Evolutionary conservation across 2,329 filamentous ascomycete species (phyloP).

Genomic region (Aspergillus ochraceus): DNA sequence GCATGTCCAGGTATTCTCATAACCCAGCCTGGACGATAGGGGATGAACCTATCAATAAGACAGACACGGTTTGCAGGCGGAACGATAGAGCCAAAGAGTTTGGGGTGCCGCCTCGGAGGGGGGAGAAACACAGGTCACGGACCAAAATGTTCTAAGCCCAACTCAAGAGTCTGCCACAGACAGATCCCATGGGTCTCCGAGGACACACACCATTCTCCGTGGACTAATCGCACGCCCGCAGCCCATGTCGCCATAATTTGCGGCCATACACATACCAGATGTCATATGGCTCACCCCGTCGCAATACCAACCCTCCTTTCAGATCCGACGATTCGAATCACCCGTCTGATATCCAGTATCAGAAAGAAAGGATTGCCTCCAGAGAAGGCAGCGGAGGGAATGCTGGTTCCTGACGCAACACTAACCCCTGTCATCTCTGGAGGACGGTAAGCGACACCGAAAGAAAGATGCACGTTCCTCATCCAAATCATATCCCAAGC

Average conservation of each 20-base stretch:
- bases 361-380: constrained; percentile 33
- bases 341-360: constrained; percentile 44
- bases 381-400: constrained; percentile 27
- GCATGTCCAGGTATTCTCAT: constrained; percentile 37
- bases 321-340: constrained; percentile 19
- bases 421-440: background rate
- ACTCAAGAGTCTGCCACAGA: constrained; percentile 32
- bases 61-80: background rate
- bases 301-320: constrained; percentile 14
- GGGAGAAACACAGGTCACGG: constrained; percentile 31
- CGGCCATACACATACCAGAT: constrained; percentile 38
- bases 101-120: background rate
- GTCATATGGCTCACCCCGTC: constrained; percentile 23
- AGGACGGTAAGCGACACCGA: constrained; percentile 28
- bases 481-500: constrained; percentile 48
- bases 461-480: constrained; percentile 36
- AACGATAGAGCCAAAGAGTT: background rate
- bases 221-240: constrained; percentile 7
- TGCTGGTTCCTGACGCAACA: constrained; percentile 19
- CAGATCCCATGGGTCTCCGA: constrained; percentile 14
- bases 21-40: constrained; percentile 54
- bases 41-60: constrained; percentile 51
- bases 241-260: constrained; percentile 17
- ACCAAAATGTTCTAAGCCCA: constrained; percentile 30
- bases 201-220: constrained; percentile 3